Base-by-base conservation (phyloP, 495 filamentous ascomycete genomes). In the Podospora pseudoanserina region DNA sequence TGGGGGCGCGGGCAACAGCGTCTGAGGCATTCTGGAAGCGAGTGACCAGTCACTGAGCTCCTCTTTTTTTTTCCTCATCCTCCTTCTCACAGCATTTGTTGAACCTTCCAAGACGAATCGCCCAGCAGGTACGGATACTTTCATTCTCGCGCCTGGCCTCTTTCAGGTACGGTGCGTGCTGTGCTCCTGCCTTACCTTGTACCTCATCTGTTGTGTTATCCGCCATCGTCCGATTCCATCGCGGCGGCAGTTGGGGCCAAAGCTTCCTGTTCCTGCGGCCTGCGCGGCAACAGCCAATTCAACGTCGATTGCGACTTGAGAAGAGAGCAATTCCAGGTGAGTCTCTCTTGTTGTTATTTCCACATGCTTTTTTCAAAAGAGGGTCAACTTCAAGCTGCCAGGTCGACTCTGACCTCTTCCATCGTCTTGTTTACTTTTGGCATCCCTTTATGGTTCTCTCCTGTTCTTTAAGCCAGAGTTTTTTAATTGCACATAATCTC, bases 1-100 rank as follows among this genome's bases (percentile, higher is more conserved):
- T 66, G 53, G 63, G 63, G 34, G 49, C 55, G 55, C 6, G n/a
- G 55, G 55, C n/a, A 58, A n/a, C n/a, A 58, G 55, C 55, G 3
- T 20, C 19, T 19, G n/a, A 19, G n/a, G 55, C 16, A 58, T 49
- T 49, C 34, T 55, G 5, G 20, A 44, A 65, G n/a, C 58, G 66
- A 53, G 57, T 32, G 65, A 32, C 28, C 62, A 60, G 55, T 56
- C 64, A 49, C 68, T 44, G 58, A 20, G 32, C 67, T 59, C 53
- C 64, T 59, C 60, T 64, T 53, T 69, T 69, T 69, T 66, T 66
- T 54, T 27, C 60, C 63, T 64, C 65, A 26, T 65, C 57, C 13
- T 60, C 58, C 57, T 26, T 23, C 55, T 49, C 13, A 49, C 39
- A 49, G 39, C 39, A 49, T 49, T 9, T 49, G 39, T 49, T 49